phyloP scores from a whole-genome alignment of 805 yeast species.

The Candida koratica region DNA sequence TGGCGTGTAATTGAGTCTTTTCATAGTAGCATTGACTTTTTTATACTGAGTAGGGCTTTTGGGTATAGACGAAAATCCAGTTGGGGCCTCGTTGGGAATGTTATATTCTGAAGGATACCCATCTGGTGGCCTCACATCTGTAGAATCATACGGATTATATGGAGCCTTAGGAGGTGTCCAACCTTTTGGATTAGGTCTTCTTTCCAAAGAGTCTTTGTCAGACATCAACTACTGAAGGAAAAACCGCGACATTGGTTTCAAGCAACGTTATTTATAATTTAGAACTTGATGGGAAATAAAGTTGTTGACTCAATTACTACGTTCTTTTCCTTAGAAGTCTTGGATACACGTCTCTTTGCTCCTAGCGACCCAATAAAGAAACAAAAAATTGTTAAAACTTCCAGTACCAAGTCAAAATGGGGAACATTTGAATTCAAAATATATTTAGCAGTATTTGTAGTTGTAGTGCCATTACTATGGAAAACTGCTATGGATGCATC shows the following conservation, averaged over 20 bases:
- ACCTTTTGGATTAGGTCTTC: slow-evolving; percentile 73
- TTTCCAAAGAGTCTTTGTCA: slow-evolving; percentile 23
- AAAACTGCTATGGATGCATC: slow-evolving; percentile 80
- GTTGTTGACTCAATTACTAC: slow-evolving; percentile 17
- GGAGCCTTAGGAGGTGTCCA: slow-evolving; percentile 83
- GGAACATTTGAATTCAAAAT: slow-evolving; percentile 66
- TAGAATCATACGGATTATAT: slow-evolving; percentile 79
- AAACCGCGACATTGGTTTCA: too few species aligned
- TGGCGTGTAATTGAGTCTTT: slow-evolving; percentile 69
- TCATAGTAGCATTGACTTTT: slow-evolving; percentile 70
- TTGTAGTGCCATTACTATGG: slow-evolving; percentile 80
- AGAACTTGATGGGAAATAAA: neutral
- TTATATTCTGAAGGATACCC: slow-evolving; percentile 84
- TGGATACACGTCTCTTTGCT: slow-evolving; percentile 49
- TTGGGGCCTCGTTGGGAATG: slow-evolving; percentile 58
- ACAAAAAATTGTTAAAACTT: slow-evolving; percentile 28
- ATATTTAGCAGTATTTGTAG: slow-evolving; percentile 57
- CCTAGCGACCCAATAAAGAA: slow-evolving; percentile 30
- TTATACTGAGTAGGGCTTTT: slow-evolving; percentile 63
- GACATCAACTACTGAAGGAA: too few species aligned
- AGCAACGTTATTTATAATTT: neutral
- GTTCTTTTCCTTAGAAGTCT: slow-evolving; percentile 49
- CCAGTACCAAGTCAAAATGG: slow-evolving; percentile 60
- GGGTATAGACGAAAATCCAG: slow-evolving; percentile 55
- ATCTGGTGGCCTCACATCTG: slow-evolving; percentile 71